Evolutionary conservation across 352 stramenopile genomes (phyloP), one percentile per base, ranked within the genome.

Genomic region (Pythium sp.): DNA sequence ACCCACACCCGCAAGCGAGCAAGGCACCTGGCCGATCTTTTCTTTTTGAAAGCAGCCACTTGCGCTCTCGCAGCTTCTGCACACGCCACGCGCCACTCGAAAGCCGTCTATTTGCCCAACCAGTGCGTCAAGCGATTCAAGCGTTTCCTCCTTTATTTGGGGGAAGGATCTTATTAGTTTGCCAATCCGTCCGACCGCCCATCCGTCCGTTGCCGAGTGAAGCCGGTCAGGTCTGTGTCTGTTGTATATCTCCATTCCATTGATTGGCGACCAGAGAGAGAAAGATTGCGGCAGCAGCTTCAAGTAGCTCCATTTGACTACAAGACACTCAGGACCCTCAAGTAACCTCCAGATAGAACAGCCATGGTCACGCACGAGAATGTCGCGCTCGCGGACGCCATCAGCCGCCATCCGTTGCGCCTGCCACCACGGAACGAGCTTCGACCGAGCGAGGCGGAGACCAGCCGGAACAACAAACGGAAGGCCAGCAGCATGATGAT

Each of bases 341-440:
- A 58, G 26, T 24, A 38, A 8, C 49, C 12, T 18, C 53, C 55
- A 60, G 24, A 51, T 51, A 51, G 15, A 51, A 24, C 43, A 51
- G 43, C 43, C 18, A 68, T 68, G 63, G 55, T 63, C 41, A 55
- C 63, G 36, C 54, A 62, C 63, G 63, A 62, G 41, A 69, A 46
- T 24, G 41, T 9, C 36, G 43, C 60, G n/a, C 24, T 54, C 53
- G 63, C 38, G 3, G 54, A 60, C 36, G 54, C 22, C 2, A 38
- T 47, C 46, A 56, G 30, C 30, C 63, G 63, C 41, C 56, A 55
- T 28, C 38, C 36, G 18, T 20, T 69, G 24, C 63, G 63, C 0
- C 54, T 63, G n/a, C 36, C 63, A 20, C 20, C 54, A 14, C 24
- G 43, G 12, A 59, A 38, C 32, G 61, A 67, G 43, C 18, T 22